Conservation (phyloP, 768 basidiomycete genomes). For the Amanita subjunquillea region DNA sequence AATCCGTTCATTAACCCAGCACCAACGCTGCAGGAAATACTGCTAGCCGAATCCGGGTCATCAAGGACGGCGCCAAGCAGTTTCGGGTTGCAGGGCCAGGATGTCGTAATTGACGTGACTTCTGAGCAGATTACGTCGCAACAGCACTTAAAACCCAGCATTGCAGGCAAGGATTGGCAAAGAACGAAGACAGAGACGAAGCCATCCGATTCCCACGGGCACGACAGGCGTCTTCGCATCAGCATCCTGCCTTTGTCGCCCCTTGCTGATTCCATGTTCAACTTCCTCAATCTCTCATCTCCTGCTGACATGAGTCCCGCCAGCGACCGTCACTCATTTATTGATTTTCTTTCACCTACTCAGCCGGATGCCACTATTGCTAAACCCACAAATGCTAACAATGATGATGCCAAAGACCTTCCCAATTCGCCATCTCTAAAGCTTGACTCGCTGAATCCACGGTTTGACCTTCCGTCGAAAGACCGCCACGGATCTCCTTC, state of each 20-base stretch:
- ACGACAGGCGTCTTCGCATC: neutral
- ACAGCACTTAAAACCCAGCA: neutral
- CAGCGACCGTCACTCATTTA: slow-evolving; percentile 20
- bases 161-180: neutral
- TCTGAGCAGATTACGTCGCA: neutral
- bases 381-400: neutral
- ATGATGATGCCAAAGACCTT: slow-evolving; percentile 1
- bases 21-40: slow-evolving; percentile 23
- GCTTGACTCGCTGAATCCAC: slow-evolving; percentile 31
- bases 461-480: slow-evolving; percentile 15
- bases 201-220: neutral
- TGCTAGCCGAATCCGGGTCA: slow-evolving; percentile 2
- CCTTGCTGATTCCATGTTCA: slow-evolving; percentile 14
- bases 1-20: slow-evolving; percentile 41
- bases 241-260: slow-evolving; percentile 15
- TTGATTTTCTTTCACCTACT: slow-evolving; percentile 22
- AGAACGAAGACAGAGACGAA: neutral
- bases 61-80: neutral
- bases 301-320: slow-evolving; percentile 2
- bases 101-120: neutral
- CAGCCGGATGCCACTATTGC: slow-evolving; percentile 10
- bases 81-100: neutral
- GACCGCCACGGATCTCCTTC: no score
- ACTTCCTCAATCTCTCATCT: slow-evolving; percentile 17
- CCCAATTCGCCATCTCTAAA: slow-evolving; percentile 7